Conservation (phyloP, 345 rosid genomes). For the Passiflora organensis region DNA sequence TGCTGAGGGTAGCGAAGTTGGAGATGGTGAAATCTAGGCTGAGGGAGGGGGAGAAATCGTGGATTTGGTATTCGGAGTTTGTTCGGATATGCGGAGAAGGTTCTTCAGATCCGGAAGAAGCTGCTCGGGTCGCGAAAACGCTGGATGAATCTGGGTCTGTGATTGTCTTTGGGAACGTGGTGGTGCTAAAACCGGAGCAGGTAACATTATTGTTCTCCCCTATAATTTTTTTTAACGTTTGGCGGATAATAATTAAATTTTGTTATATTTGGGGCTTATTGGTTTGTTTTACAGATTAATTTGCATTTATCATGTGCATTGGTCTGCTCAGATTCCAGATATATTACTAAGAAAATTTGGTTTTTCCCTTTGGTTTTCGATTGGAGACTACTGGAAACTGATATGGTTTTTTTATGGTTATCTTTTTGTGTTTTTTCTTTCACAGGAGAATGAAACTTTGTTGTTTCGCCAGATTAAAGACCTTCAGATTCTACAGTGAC, state of each 20-base stretch:
- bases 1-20: conserved; percentile 61
- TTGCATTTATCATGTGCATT: background rate
- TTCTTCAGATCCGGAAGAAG: conserved; percentile 52
- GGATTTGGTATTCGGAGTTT: conserved; percentile 57
- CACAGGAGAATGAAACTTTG: conserved; percentile 54
- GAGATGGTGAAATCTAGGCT: conserved; percentile 62
- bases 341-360: conserved; percentile 7
- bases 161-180: conserved; percentile 59
- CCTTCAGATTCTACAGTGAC: conserved; percentile 28
- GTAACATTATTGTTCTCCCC: conserved; percentile 28
- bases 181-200: conserved; percentile 72
- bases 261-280: background rate
- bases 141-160: conserved; percentile 83
- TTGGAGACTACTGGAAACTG: conserved; percentile 44
- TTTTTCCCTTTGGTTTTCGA: background rate
- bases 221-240: background rate
- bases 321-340: conserved; percentile 19
- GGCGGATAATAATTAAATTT: too few relatives aligned
- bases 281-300: conserved; percentile 18
- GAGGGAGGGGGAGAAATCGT: conserved; percentile 40
- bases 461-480: conserved; percentile 28
- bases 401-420: conserved; percentile 38
- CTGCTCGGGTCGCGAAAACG: conserved; percentile 42
- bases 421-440: conserved; percentile 35
- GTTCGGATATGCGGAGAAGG: conserved; percentile 51